Conservation (phyloP, 768 basidiomycete species). For the Hemileccinum impolitum region DNA sequence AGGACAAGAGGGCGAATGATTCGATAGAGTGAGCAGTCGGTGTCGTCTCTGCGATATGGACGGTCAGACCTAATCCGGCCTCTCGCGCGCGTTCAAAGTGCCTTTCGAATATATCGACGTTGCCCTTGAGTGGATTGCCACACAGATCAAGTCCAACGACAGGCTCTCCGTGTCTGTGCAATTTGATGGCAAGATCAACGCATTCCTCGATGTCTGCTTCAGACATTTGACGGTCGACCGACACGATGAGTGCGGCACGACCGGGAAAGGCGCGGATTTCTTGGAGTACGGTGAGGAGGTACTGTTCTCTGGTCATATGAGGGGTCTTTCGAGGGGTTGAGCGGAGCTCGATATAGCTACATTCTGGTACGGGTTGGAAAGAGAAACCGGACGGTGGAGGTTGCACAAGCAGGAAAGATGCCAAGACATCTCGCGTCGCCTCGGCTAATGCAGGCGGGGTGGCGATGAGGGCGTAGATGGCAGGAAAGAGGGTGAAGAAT, state of each 20-base stretch:
- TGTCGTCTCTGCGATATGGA: constrained; percentile 87
- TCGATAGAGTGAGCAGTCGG: constrained; percentile 49
- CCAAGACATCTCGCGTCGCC: constrained; percentile 64
- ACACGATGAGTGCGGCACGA: constrained; percentile 63
- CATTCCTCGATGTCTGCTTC: constrained; percentile 49
- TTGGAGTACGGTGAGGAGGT: constrained; percentile 62
- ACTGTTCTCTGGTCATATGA: constrained; percentile 55
- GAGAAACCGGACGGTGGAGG: constrained; percentile 27
- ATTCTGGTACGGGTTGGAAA: constrained; percentile 44
- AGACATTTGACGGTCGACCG: constrained; percentile 71
- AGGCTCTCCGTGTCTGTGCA: constrained; percentile 55
- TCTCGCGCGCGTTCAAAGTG: constrained; percentile 53
- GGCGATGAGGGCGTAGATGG: constrained; percentile 75
- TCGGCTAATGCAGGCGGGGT: constrained; percentile 50
- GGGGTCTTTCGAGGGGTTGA: constrained; percentile 64
- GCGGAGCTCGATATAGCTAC: constrained; percentile 78
- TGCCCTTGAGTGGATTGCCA: constrained; percentile 65
- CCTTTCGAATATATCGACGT: constrained; percentile 47
- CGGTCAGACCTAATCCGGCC: constrained; percentile 66
- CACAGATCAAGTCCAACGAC: constrained; percentile 81
- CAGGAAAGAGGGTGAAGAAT: constrained; percentile 73
- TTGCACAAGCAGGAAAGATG: constrained; percentile 46
- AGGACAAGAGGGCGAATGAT: constrained; percentile 57
- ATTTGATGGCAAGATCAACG: constrained; percentile 49
- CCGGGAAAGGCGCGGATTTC: constrained; percentile 59